These are phyloP conservation scores for Cladosporium sp. DNA, from an alignment of 2,329 filamentous ascomycete species.

Conservation along the genomic window DNA sequence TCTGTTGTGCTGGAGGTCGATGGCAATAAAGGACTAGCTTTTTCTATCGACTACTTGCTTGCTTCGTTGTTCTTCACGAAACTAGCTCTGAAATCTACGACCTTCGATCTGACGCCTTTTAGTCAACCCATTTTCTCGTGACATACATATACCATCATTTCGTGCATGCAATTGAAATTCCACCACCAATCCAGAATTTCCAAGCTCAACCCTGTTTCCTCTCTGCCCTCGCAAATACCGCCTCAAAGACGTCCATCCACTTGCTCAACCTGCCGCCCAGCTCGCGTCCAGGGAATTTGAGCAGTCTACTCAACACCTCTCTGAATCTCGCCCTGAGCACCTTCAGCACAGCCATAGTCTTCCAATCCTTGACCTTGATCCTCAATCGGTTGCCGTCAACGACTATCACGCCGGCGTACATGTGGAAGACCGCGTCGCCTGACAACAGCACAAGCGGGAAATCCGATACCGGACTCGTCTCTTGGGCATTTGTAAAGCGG, in stretches of 20 bases:
- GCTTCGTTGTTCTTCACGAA: neutral
- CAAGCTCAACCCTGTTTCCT: constrained; percentile 6
- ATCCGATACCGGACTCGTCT: constrained; percentile 66
- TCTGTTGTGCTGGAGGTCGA: neutral
- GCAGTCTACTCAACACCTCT: constrained; percentile 71
- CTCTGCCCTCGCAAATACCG: constrained; percentile 32
- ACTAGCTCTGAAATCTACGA: neutral
- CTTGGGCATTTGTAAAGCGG: constrained; percentile 84
- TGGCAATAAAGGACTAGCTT: neutral
- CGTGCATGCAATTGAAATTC: neutral
- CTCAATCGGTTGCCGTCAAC: constrained; percentile 85
- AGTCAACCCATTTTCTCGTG: neutral
- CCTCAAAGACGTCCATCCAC: constrained; percentile 45
- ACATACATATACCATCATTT: neutral
- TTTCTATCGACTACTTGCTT: neutral
- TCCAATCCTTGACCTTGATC: constrained; percentile 86
- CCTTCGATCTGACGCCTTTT: neutral
- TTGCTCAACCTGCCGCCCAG: constrained; percentile 43
- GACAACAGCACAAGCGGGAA: constrained; percentile 83
- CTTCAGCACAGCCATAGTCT: constrained; percentile 86
- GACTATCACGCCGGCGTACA: constrained; percentile 83
- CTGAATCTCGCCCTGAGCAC: constrained; percentile 71
- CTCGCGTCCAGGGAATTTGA: constrained; percentile 56
- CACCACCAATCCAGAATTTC: neutral
- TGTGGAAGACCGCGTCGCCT: constrained; percentile 85